Evolutionary conservation across 306 rosid species (phyloP), one percentile per base, ranked within the genome.

Genomic region (Clitoria ternatea): DNA sequence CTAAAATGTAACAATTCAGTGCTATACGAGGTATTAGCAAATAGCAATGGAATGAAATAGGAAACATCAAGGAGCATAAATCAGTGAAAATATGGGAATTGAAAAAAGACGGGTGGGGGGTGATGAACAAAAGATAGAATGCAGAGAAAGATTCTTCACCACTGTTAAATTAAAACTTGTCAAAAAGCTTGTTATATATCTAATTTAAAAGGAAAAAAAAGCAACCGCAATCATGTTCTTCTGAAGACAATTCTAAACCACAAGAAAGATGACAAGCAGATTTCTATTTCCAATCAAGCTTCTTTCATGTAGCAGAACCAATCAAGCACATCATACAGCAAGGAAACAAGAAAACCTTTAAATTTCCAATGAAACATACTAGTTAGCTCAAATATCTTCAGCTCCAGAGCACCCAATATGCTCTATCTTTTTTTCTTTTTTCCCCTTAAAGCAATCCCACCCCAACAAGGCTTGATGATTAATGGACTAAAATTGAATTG

Each of bases 361-460:
- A 53, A 77, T 59, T 82, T 64, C 69, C 74, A 52, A 64, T 65
- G 79, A 69, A 68, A 39, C 77, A 74, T 30, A 69, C 48, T 14
- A 52, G 42, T 7, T 29, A 42, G 26, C 54, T 37, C 73, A 63
- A 66, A 69, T 72, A 12, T 55, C 72, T 50, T 79, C 74, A 61
- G 6, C 13, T 40, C 6, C 35, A 15, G 53, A 76, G 55, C 17
- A 44, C 62, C 76, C 72, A 73, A 45, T 24, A 75, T 6, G 67
- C 48, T 72, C 55, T 63, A 23, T 62, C 60, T 48, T 26, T 4
- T 33, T 22, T 30, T 20, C 9, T 13, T 56, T 63, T 48, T 36
- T 29, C 5, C 30, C 42, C 20, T 24, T 70, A 3, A 22, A 70
- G 59, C 53, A 82, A 66, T 26, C 27, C 59, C 54, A 75, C 70